Base-by-base conservation (phyloP, 257 asterid species). In the Petrea volubilis region DNA sequence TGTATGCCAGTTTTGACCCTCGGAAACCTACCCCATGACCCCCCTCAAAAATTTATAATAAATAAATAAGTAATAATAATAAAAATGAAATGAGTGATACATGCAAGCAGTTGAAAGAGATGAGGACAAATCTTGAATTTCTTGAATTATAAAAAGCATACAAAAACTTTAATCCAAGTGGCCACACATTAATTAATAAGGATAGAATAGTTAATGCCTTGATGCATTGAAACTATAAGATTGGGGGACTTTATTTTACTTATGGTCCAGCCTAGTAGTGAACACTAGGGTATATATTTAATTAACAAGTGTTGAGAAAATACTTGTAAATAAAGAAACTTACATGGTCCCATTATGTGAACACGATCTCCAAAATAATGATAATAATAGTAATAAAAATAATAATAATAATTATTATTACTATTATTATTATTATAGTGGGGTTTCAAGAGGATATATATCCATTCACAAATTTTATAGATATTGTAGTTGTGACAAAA, bases 241-340 rank as follows among this genome's bases (percentile, higher is more conserved):
- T 49, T 44, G 56, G 74, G 58, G 53, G 71, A 40, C 38, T 57
- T 71, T 63, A n/a, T 65, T 73, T 73, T 67, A 72, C 73, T 33
- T 27, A 69, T 70, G 82, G 85, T 79, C 82, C 81, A 77, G 51
- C 70, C 79, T 81, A 74, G 85, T 81, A 81, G 81, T 85, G 56
- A 62, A 53, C 73, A 64, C 33, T 33, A 31, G 2, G 29, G 11
- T 11, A 61, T 55, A n/a, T 68, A 68, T 67, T 62, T 64, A 60
- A 28, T 62, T 43, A 67, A 60, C 9, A 10, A 9, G 38, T 23
- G 21, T 67, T 38, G 52, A 74, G 55, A 17, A 65, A 68, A 47
- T 41, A 50, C 68, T 34, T 47, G 17, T 68, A 64, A 72, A 41
- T 58, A 55, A 50, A 76, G 60, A 9, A 34, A 47, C n/a, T 49